phyloP scores from a whole-genome alignment of 129 eudicot genomes.

The Centella asiatica region DNA sequence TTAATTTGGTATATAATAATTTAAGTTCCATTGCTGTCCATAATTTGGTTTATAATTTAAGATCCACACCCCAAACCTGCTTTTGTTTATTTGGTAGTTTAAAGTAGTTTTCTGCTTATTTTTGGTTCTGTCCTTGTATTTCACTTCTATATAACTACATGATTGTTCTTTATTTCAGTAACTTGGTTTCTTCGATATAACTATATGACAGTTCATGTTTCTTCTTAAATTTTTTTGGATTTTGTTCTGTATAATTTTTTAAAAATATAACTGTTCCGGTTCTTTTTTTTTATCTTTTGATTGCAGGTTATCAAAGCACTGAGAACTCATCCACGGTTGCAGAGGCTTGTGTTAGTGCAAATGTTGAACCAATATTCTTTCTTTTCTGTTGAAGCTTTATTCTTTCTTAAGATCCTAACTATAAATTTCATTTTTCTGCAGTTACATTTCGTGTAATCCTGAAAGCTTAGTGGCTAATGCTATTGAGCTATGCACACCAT shows the following conservation, averaged over 20 bases:
- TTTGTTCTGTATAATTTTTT: too few species aligned
- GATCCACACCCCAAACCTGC: too few species aligned
- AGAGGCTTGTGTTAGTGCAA: conserved; percentile 85
- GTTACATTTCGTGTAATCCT: conserved; percentile 94
- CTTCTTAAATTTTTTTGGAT: not conserved
- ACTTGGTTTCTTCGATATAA: too few species aligned
- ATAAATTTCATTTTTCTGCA: conserved; percentile 21
- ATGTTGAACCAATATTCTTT: not conserved
- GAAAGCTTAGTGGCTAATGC: conserved; percentile 96
- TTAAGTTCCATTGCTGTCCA: too few species aligned
- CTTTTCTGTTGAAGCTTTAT: not conserved
- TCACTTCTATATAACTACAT: not conserved
- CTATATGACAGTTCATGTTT: too few species aligned
- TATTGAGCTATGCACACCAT: conserved; percentile 94
- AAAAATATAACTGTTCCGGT: not conserved
- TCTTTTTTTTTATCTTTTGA: conserved; percentile 5
- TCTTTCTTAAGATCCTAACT: conserved; percentile 7
- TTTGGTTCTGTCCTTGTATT: not conserved
- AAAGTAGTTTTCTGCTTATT: not conserved
- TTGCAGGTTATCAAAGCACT: conserved; percentile 78
- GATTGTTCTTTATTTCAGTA: not conserved
- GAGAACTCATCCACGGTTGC: conserved; percentile 71
- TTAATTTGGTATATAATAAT: too few species aligned
- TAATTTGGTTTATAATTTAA: too few species aligned
- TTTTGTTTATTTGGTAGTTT: too few species aligned